Conservation (phyloP, 495 filamentous ascomycete genomes). For the Penicillium taxi region DNA sequence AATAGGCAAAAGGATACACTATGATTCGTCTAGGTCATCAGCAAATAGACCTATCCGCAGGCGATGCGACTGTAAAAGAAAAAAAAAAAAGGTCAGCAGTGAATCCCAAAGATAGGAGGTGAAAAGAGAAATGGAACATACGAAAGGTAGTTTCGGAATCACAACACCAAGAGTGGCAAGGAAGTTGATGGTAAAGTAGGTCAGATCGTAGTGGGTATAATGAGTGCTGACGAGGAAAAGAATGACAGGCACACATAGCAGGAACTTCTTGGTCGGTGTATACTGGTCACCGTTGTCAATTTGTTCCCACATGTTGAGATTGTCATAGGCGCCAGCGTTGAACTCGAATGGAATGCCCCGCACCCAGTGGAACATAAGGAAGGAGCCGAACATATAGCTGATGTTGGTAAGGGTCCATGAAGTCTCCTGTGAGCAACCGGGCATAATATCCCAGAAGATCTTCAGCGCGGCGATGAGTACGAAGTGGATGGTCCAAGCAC, state of each 20-base stretch:
- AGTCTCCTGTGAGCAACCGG: constrained; percentile 89
- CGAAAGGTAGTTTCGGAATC: constrained; percentile 90
- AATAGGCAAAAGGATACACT: constrained; percentile 14
- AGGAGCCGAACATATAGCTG: constrained; percentile 96
- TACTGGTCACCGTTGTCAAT: constrained; percentile 99
- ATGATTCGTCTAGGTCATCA: constrained; percentile 36
- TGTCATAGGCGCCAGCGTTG: constrained; percentile 98
- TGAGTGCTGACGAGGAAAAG: constrained; percentile 95
- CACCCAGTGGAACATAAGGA: constrained; percentile 99
- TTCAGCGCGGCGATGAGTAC: constrained; percentile 84
- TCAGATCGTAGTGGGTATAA: constrained; percentile 95
- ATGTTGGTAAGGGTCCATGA: constrained; percentile 99
- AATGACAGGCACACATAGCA: constrained; percentile 86
- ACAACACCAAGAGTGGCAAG: constrained; percentile 84
- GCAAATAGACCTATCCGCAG: constrained; percentile 45
- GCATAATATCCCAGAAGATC: constrained; percentile 92
- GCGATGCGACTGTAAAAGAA: constrained; percentile 33
- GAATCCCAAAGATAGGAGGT: neutral
- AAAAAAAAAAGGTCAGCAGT: constrained; percentile 16
- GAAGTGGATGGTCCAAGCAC: constrained; percentile 95
- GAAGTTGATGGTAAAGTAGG: constrained; percentile 95
- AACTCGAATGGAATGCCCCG: constrained; percentile 98
- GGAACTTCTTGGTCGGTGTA: constrained; percentile 95
- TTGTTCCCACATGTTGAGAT: constrained; percentile 99
- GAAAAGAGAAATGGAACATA: constrained; percentile 41